A percentile compares a stretch with the other conserved stretches of the same genome.
Evolutionary conservation across 2,329 filamentous ascomycete genomes (phyloP).

Genomic region (Hypomyces perniciosus): DNA sequence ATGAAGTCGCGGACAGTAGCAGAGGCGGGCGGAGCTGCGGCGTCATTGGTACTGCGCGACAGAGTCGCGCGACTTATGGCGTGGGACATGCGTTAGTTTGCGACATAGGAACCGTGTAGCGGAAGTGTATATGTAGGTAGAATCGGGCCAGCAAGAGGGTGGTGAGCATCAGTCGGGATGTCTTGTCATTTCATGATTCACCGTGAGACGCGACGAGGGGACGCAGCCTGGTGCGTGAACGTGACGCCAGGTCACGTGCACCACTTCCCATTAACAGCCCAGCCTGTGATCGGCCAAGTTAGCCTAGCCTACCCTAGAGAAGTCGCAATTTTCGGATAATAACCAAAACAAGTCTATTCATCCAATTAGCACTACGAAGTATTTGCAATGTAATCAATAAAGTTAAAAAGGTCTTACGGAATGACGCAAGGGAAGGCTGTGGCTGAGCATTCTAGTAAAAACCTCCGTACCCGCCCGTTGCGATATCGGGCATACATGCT

Average conservation of each 20-base stretch:
- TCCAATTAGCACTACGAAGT: too few species aligned
- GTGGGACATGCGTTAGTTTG: slow-evolving; percentile 17
- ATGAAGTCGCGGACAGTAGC: slow-evolving; percentile 74
- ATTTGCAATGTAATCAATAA: too few species aligned
- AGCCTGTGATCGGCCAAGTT: slow-evolving; percentile 1
- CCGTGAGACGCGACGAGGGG: not conserved
- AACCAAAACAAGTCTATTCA: too few species aligned
- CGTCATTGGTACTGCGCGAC: not conserved
- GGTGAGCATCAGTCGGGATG: too few species aligned
- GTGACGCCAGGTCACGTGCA: slow-evolving; percentile 20
- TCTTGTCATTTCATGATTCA: not conserved
- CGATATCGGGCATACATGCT: not conserved
- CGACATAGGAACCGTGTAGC: not conserved
- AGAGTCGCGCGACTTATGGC: slow-evolving; percentile 10
- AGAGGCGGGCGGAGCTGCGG: slow-evolving; percentile 31
- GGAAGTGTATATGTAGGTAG: not conserved
- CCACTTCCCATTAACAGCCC: slow-evolving; percentile 19
- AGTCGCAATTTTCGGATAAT: too few species aligned
- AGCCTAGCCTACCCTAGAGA: not conserved
- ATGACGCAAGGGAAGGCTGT: not conserved
- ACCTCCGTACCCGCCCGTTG: not conserved
- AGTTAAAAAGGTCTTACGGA: too few species aligned
- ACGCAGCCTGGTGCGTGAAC: not conserved
- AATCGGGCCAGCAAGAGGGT: too few species aligned
- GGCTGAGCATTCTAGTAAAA: not conserved